These are phyloP conservation scores for Barnettozyma californica DNA, from an alignment of 805 yeast species.

Conservation along the genomic window DNA sequence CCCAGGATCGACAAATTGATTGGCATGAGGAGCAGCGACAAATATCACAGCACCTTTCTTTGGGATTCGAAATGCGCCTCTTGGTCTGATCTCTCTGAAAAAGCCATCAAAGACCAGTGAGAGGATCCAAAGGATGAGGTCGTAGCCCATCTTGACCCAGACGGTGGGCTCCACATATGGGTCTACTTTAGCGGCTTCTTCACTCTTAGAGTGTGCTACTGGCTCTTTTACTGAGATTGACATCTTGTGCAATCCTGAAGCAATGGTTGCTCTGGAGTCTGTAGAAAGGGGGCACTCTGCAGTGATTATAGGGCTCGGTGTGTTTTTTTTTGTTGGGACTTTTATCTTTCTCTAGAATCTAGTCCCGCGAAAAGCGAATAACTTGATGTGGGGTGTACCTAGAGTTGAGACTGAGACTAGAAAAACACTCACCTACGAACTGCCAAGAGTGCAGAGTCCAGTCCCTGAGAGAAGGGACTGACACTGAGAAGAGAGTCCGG, in stretches of 20 bases:
- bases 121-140: slow-evolving; percentile 46
- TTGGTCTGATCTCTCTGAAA: slow-evolving; percentile 81
- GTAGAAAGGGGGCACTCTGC: no score
- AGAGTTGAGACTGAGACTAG: background rate
- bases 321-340: background rate
- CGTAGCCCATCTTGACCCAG: slow-evolving; percentile 40
- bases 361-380: background rate
- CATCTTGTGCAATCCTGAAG: background rate
- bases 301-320: background rate
- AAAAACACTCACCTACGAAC: background rate
- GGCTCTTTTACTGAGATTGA: background rate
- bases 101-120: slow-evolving; percentile 54
- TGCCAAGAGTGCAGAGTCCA: background rate
- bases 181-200: background rate
- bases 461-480: background rate
- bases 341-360: background rate
- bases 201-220: background rate
- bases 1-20: slow-evolving; percentile 78
- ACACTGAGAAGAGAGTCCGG: background rate
- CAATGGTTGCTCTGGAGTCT: background rate
- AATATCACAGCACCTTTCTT: slow-evolving; percentile 79
- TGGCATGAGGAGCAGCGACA: slow-evolving; percentile 98
- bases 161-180: slow-evolving; percentile 27
- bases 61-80: slow-evolving; percentile 77
- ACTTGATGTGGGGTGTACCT: background rate